Base-by-base conservation (phyloP, 345 rosid genomes). In the Odontarrhena argentea region DNA sequence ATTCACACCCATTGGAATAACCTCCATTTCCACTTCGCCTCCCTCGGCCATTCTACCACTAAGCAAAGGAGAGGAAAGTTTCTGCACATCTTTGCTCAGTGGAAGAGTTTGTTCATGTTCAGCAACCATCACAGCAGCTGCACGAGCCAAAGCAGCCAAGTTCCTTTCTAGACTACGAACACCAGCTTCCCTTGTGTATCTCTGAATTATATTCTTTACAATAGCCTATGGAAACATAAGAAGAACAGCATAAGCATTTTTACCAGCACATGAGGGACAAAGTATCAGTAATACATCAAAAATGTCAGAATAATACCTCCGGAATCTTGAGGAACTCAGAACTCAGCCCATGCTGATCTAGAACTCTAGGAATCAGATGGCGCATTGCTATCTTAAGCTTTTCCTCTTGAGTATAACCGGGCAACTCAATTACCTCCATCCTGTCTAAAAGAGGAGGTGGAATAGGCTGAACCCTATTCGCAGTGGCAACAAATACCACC, bases 171-270 rank as follows among this genome's bases (percentile, higher is more conserved):
- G 77, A 75, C 77, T 87, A 51, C 99, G 83, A 52, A 94, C 97
- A 28, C 97, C 99, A 11, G 99, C 97, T 81, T 94, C 99, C 70
- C 97, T 87, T 67, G 99, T 94, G 82, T 94, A 94, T 70, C 96
- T 80, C 72, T 88, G 90, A 71, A 94, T 88, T 72, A 94, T 75
- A 63, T 85, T 87, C 79, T 84, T 82, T 78, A 91, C 99, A 83
- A 79, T 82, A 71, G 73, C 90, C 99, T 93, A 67, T 46, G 48
- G 34, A 43, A 74, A 28, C 26, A 58, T 32, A 30, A 13, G 25
- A 55, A 30, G 9, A 59, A 41, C 53, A n/a, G 69, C 47, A 71
- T 47, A 66, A 65, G 53, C 26, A 0, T 8, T 38, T 36, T 3
- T 32, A 0, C 8, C 24, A 28, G 10, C 18, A 40, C 26, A 44